phyloP scores from a whole-genome alignment of 179 eudicot genomes.

The Amaranthus tricolor region DNA sequence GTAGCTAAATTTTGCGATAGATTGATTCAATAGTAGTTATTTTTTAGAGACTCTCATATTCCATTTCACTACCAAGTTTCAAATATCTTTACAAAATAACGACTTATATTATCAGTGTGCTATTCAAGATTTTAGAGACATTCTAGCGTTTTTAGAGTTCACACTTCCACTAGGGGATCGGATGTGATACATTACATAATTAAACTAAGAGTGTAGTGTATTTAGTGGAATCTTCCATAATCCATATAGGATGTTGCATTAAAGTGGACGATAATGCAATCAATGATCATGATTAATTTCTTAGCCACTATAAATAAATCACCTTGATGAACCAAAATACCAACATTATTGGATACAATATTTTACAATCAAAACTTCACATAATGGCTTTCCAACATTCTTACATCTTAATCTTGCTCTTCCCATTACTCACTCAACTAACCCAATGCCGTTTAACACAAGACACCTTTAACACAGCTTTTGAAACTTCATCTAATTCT shows the following conservation, averaged over 20 bases:
- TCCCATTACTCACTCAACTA: not conserved
- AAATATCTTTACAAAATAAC: no score
- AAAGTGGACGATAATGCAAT: not conserved
- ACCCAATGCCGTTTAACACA: slow-evolving; percentile 13
- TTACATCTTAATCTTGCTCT: not conserved
- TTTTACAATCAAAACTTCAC: not conserved
- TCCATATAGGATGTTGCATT: not conserved
- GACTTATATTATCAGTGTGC: no score
- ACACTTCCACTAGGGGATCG: no score
- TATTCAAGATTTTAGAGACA: no score
- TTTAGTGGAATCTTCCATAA: not conserved
- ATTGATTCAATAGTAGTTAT: no score
- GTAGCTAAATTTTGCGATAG: no score
- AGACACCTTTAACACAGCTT: not conserved
- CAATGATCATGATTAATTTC: not conserved
- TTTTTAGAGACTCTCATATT: no score
- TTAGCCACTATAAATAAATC: not conserved
- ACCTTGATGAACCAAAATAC: not conserved
- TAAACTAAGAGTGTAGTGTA: no score
- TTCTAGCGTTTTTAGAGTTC: no score
- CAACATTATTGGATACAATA: not conserved
- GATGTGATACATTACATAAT: no score
- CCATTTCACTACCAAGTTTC: no score
- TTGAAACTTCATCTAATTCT: slow-evolving; percentile 4
- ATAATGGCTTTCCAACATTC: slow-evolving; percentile 13